Evolutionary conservation across 805 yeast species (phyloP).

Genomic region (Saturnispora mendoncae): DNA sequence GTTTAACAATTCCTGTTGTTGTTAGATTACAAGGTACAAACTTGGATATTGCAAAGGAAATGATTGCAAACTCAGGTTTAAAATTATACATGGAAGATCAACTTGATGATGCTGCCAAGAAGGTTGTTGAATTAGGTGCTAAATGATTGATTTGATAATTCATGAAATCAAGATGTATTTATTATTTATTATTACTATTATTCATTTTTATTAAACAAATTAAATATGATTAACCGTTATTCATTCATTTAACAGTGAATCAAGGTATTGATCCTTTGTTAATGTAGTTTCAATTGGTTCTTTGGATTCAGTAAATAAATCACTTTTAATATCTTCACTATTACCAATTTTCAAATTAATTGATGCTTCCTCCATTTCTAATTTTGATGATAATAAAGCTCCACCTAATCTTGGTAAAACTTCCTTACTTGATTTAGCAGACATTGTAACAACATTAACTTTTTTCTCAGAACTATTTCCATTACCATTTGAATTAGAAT

Average conservation of each 20-base stretch:
- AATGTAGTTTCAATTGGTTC: conserved; percentile 18
- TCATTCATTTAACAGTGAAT: conserved; percentile 21
- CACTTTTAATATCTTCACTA: conserved; percentile 2
- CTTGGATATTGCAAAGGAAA: conserved; percentile 76
- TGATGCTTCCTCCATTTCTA: conserved; percentile 52
- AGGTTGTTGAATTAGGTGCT: conserved; percentile 64
- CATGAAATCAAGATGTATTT: background rate
- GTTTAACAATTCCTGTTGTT: conserved; percentile 87
- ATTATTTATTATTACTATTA: background rate
- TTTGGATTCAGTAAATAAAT: conserved; percentile 9
- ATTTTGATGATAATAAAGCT: conserved; percentile 56
- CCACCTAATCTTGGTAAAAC: conserved; percentile 56
- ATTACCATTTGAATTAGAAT: too few relatives aligned
- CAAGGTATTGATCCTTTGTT: conserved; percentile 28
- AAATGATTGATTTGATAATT: conserved; percentile 1
- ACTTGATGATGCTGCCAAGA: conserved; percentile 95
- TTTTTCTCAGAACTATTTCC: too few relatives aligned
- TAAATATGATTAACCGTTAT: background rate
- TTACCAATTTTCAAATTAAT: conserved; percentile 15
- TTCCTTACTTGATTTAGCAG: conserved; percentile 55
- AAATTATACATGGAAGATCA: conserved; percentile 87
- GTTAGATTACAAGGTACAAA: conserved; percentile 99
- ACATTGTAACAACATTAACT: conserved; percentile 66
- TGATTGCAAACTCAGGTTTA: conserved; percentile 82
- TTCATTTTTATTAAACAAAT: background rate